Evolutionary conservation across 1,284 basidiomycete genomes (phyloP).

Genomic region (Athelia sp.): DNA sequence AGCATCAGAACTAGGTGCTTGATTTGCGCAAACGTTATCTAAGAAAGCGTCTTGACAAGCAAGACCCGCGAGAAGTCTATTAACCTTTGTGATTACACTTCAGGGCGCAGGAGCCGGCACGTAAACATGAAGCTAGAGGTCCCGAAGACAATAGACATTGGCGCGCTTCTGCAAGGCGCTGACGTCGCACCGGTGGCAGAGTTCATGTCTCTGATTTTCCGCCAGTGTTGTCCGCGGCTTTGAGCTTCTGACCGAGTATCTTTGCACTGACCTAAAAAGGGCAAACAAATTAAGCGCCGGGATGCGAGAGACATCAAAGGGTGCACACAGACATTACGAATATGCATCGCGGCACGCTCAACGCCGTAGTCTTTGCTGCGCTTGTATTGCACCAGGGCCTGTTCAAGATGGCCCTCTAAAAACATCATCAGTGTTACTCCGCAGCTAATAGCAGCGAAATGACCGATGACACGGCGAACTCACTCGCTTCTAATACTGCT

Average conservation of each 20-base stretch:
- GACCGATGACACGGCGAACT: slow-evolving; percentile 24
- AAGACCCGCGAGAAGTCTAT: no score
- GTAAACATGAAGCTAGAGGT: no score
- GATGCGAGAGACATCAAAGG: slow-evolving; percentile 8
- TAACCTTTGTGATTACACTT: no score
- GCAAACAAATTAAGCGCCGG: slow-evolving; percentile 10
- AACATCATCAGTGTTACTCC: slow-evolving; percentile 7
- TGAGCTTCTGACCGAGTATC: slow-evolving; percentile 65
- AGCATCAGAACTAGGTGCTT: no score
- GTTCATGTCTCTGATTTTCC: slow-evolving; percentile 30
- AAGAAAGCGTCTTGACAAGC: no score
- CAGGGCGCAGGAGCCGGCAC: no score
- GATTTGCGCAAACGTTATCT: no score
- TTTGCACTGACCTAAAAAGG: slow-evolving; percentile 69
- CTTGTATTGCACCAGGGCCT: slow-evolving; percentile 78
- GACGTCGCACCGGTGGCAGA: not conserved
- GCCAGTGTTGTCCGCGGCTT: slow-evolving; percentile 37
- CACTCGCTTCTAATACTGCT: slow-evolving; percentile 86
- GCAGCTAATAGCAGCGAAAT: slow-evolving; percentile 26
- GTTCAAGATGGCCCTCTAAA: slow-evolving; percentile 74
- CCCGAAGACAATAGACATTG: no score
- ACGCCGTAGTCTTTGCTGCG: slow-evolving; percentile 76
- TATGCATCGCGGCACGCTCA: slow-evolving; percentile 80
- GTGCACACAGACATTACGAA: slow-evolving; percentile 64
- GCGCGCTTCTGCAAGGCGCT: no score